Evolutionary conservation across 1,284 basidiomycete species (phyloP).

Genomic region (Grifola frondosa): DNA sequence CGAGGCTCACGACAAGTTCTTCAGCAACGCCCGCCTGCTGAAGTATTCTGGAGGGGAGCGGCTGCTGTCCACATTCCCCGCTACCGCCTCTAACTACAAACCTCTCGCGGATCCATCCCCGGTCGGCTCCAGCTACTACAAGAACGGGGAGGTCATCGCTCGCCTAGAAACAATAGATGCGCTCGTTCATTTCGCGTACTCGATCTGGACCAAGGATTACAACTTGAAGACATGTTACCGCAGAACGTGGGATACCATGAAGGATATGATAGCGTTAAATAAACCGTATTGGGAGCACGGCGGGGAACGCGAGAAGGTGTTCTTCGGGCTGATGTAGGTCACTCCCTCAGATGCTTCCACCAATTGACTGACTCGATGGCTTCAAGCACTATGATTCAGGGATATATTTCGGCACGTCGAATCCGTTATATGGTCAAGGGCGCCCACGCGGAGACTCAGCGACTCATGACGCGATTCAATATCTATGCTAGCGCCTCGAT

Average conservation of each 20-base stretch:
- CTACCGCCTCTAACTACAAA: constrained; percentile 60
- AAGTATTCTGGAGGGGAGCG: constrained; percentile 76
- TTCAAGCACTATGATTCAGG: constrained; percentile 70
- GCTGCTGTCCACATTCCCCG: constrained; percentile 68
- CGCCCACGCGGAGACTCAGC: constrained; percentile 42
- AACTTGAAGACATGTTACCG: constrained; percentile 47
- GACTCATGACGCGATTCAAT: constrained; percentile 12
- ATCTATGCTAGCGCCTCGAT: constrained; percentile 12
- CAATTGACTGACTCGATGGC: constrained; percentile 31
- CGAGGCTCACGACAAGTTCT: constrained; percentile 61
- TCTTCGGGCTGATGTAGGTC: constrained; percentile 74
- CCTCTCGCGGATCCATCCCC: constrained; percentile 61
- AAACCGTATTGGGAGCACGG: constrained; percentile 65
- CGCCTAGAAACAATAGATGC: constrained; percentile 74
- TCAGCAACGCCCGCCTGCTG: constrained; percentile 59
- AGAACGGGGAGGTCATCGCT: constrained; percentile 66
- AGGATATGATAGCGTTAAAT: constrained; percentile 61
- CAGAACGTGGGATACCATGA: constrained; percentile 62
- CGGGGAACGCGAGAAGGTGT: constrained; percentile 70
- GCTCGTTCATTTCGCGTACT: constrained; percentile 71
- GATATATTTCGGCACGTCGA: constrained; percentile 64
- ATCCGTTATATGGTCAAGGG: constrained; percentile 46
- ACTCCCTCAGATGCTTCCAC: constrained; percentile 20
- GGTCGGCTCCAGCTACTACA: constrained; percentile 65
- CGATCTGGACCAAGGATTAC: constrained; percentile 69